A percentile compares a stretch with the other conserved stretches of the same genome.
Evolutionary conservation across 495 filamentous ascomycete species (phyloP).

Genomic region (Talaromyces trachyspermus): DNA sequence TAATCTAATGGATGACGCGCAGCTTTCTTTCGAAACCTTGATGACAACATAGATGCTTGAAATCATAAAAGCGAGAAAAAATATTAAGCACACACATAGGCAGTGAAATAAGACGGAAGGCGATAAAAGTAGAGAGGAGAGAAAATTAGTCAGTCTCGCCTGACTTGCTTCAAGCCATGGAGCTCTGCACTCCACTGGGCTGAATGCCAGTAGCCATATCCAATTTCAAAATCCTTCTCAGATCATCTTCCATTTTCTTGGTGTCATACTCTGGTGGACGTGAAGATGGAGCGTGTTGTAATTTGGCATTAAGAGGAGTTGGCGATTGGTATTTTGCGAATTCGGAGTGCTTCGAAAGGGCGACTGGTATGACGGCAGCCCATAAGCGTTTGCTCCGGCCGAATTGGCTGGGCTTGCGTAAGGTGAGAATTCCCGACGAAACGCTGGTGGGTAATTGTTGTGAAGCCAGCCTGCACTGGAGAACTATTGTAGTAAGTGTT

Average conservation of each 20-base stretch:
- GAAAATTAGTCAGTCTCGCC: neutral
- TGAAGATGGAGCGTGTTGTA: slow-evolving; percentile 15
- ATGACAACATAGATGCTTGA: slow-evolving; percentile 1
- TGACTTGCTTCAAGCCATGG: slow-evolving; percentile 32
- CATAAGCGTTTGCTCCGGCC: neutral
- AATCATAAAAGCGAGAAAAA: neutral
- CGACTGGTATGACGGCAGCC: neutral
- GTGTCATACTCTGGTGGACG: slow-evolving; percentile 19
- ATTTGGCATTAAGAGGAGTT: neutral
- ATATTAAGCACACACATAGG: neutral
- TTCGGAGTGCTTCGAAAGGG: neutral
- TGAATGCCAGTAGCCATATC: slow-evolving; percentile 25
- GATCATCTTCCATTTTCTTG: slow-evolving; percentile 46
- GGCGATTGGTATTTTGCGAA: neutral
- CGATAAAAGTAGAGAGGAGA: neutral
- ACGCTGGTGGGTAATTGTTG: neutral
- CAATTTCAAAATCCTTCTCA: slow-evolving; percentile 47
- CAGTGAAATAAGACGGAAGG: neutral
- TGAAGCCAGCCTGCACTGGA: neutral
- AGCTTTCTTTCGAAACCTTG: neutral
- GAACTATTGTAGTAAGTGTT: neutral
- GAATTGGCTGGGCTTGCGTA: slow-evolving; percentile 1
- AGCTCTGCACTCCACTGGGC: slow-evolving; percentile 29
- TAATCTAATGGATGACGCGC: neutral
- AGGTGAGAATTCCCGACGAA: slow-evolving; percentile 1